phyloP scores from a whole-genome alignment of 129 eudicot genomes.

The Chrysanthemum makinoi region DNA sequence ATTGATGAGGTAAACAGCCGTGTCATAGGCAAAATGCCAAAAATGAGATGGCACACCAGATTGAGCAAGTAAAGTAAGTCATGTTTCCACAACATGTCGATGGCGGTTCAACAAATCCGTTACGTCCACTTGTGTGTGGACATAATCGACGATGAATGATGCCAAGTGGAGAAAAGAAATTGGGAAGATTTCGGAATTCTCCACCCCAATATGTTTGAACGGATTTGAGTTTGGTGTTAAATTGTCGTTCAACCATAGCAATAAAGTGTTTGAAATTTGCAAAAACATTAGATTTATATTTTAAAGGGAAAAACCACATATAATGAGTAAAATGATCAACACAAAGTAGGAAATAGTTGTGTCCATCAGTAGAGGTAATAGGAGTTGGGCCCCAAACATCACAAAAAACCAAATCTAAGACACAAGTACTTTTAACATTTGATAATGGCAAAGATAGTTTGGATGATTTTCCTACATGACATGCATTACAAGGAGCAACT shows the following conservation, averaged over 20 bases:
- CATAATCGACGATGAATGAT: neutral
- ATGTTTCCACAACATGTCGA: too few relatives aligned
- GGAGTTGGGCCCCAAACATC: neutral
- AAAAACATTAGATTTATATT: neutral
- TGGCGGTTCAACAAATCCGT: too few relatives aligned
- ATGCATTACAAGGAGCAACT: neutral
- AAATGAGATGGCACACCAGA: too few relatives aligned
- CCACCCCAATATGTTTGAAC: neutral
- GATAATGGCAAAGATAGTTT: neutral
- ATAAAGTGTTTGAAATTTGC: neutral
- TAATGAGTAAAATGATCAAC: neutral
- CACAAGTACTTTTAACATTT: neutral
- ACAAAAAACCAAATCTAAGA: neutral
- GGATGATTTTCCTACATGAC: neutral
- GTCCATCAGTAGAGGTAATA: neutral
- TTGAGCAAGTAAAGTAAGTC: too few relatives aligned
- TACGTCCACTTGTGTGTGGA: too few relatives aligned
- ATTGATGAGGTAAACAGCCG: too few relatives aligned
- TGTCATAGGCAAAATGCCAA: too few relatives aligned
- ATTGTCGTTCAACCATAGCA: neutral
- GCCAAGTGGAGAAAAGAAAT: neutral
- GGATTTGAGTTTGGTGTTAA: neutral
- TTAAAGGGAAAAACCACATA: constrained; percentile 2
- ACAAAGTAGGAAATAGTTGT: neutral
- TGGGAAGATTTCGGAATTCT: neutral